Evolutionary conservation across 495 filamentous ascomycete genomes (phyloP), one percentile per base, ranked within the genome.

Genomic region (Penicillium taxi): DNA sequence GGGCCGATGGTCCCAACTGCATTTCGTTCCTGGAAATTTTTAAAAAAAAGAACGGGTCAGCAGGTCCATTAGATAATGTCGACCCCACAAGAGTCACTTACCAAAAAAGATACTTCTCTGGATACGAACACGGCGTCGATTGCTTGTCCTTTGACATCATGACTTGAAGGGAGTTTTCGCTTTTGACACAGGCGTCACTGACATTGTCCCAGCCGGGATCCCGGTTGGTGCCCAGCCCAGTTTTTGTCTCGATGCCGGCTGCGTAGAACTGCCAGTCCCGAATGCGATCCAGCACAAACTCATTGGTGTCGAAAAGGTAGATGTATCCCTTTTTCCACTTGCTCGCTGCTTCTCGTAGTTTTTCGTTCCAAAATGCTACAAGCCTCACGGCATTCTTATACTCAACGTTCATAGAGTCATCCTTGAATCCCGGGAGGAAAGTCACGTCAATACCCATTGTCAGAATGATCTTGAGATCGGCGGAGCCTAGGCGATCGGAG

Each of bases 31-130:
- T 75, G 52, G 15, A 40, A 21, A n/a, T n/a, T n/a, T n/a, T n/a
- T n/a, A 11, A 28, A 9, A 20, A 25, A 31, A 1, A 13, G 25
- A 17, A 24, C 3, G 5, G 6, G 14, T 4, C 17, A 35, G 4
- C 4, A n/a, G n/a, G n/a, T n/a, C n/a, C n/a, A n/a, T n/a, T n/a
- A n/a, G n/a, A n/a, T n/a, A n/a, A n/a, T 9, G 14, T 6, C 9
- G n/a, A 20, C 6, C 14, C 22, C 2, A 13, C 19, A 20, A 18
- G 19, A 9, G n/a, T 13, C 16, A 47, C 61, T 57, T 56, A 73
- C 72, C 70, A 72, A 52, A 75, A 73, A 20, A 74, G 58, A 50
- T 64, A 74, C 35, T 59, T 67, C 6, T 68, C 59, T 2, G 69
- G 72, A 28, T 63, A 44, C 22, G 61, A 56, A 51, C 70, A 74